Base-by-base conservation (phyloP, 2,329 filamentous ascomycete species). In the Epichloe gansuensis region DNA sequence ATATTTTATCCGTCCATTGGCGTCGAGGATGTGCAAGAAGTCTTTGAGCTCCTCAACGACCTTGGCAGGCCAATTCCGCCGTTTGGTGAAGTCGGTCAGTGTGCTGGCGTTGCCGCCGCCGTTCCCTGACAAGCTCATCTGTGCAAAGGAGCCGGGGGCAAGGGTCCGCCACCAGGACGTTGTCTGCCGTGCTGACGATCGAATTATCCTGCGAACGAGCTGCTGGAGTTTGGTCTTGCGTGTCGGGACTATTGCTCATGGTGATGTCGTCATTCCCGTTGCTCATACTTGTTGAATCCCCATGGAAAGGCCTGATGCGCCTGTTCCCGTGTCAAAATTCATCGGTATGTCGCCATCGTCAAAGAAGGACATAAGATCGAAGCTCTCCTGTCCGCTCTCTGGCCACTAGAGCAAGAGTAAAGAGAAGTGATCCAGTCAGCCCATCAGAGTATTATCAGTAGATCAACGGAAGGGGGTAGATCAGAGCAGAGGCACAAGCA, bases 21-120 rank as follows among this genome's bases (percentile, higher is more conserved):
- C 81, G 46, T 89, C 90, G 50, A 97, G 78, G 54, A 97, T 90
- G 64, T 95, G 84, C 52, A 95, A 71, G 60, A 96, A 81, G 67
- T 96, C 91, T 64, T 85, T 87, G 60, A 97, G 75, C 73, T 95
- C 91, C 67, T 94, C 88, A 25, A 96, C 80, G 12, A 95, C 85
- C 58, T 88, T 85, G 65, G 91, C 87, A 15, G 88, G 86, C 91
- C 91, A 96, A 65, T 93, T 80, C 55, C 76, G 72, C 60, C 78
- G 69, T 66, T 81, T 81, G 45, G 77, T 81, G 56, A 81, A 81
- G 63, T 81, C 77, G 55, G 76, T 80, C 57, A 81, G 61, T 15
- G 73, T 75, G 61, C 66, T 76, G 52, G 37, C 38, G 35, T 46
- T 47, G 48, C 42, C 43, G 48, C 47, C 37, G 6, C 53, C 44